Percentiles rank a stretch among this genome's conserved stretches.
phyloP scores from a whole-genome alignment of 2,329 filamentous ascomycete species.

The Scleromitrula shiraiana region DNA sequence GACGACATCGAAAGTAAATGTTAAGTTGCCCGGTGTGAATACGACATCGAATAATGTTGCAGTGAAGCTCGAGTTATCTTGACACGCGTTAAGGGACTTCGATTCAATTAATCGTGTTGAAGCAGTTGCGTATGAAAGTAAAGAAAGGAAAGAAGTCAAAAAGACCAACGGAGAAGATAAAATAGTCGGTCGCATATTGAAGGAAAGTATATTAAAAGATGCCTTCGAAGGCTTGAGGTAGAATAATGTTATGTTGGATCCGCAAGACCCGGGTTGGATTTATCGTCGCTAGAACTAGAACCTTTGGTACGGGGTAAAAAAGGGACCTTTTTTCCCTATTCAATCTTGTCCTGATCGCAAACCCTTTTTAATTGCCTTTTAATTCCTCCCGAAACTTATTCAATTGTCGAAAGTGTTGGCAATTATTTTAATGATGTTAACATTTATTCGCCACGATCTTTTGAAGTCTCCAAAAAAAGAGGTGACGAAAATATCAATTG shows the following conservation, averaged over 20 bases:
- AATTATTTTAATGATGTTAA: neutral
- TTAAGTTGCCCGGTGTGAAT: constrained; percentile 68
- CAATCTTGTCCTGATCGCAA: neutral
- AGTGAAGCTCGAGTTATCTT: constrained; percentile 75
- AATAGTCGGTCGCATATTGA: constrained; percentile 24
- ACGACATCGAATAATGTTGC: constrained; percentile 83
- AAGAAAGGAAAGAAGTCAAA: constrained; percentile 24
- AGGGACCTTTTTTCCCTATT: neutral
- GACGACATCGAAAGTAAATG: constrained; percentile 65
- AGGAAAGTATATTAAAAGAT: constrained; percentile 13
- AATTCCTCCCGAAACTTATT: too few species aligned
- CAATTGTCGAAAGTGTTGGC: neutral
- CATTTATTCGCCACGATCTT: neutral
- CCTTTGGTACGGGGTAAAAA: neutral
- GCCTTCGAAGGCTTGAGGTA: constrained; percentile 16
- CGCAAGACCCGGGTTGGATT: constrained; percentile 1
- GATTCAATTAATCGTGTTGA: constrained; percentile 50
- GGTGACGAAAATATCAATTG: constrained; percentile 1
- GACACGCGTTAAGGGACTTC: constrained; percentile 77
- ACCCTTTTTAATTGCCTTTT: neutral
- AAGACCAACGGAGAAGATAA: constrained; percentile 23
- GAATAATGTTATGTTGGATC: neutral
- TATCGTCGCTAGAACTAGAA: neutral
- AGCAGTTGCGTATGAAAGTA: constrained; percentile 22
- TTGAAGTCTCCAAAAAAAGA: neutral